phyloP scores from a whole-genome alignment of 2,329 filamentous ascomycete genomes.

The Cordyceps fumosorosea region DNA sequence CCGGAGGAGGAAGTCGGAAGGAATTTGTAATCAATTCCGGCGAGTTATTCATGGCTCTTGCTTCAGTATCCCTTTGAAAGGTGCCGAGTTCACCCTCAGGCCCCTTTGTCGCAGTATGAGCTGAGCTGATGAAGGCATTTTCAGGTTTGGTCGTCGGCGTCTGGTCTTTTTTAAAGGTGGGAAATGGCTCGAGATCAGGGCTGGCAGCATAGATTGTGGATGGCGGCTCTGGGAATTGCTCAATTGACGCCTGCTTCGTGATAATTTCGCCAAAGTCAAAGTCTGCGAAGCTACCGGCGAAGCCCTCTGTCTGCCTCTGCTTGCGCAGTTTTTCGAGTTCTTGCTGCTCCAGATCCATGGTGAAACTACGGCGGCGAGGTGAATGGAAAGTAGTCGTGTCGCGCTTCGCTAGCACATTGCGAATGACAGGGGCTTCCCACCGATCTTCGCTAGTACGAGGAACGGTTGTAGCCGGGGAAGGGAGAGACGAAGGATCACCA shows the following conservation, averaged over 20 bases:
- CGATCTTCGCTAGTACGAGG: constrained; percentile 35
- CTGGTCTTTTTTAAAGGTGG: neutral
- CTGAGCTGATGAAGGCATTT: neutral
- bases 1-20: neutral
- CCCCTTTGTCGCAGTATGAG: neutral
- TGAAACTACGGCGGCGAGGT: constrained; percentile 40
- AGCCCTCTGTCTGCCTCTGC: constrained; percentile 24
- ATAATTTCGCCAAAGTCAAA: constrained; percentile 33
- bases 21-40: neutral
- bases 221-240: constrained; percentile 3
- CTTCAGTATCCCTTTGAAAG: neutral
- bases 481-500: constrained; percentile 27
- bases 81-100: neutral
- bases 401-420: constrained; percentile 42
- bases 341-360: constrained; percentile 38
- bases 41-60: neutral
- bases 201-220: neutral
- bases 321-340: constrained; percentile 18
- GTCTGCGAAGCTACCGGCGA: constrained; percentile 31
- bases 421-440: constrained; percentile 36
- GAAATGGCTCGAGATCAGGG: neutral
- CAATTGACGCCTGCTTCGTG: constrained; percentile 15
- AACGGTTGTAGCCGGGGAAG: constrained; percentile 37
- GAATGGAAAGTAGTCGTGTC: constrained; percentile 43
- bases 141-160: neutral